A percentile compares a stretch with the other conserved stretches of the same genome.
Evolutionary conservation across 2,329 filamentous ascomycete species (phyloP).

Genomic region (Elsinoe arachidis): DNA sequence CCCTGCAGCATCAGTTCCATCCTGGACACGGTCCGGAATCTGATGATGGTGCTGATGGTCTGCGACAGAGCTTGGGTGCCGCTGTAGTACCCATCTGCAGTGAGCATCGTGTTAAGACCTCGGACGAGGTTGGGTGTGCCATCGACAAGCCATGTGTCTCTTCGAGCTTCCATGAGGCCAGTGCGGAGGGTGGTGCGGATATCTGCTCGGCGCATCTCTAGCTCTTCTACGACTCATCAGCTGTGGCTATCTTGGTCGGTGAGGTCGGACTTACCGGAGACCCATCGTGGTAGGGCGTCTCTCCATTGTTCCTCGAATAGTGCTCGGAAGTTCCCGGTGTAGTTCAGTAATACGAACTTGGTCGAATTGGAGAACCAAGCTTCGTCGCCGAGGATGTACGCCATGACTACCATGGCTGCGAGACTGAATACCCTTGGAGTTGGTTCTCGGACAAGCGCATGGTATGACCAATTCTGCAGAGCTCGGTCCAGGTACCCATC

Average conservation of each 20-base stretch:
- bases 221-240: background rate
- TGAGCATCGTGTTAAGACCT: background rate
- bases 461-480: background rate
- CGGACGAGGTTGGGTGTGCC: background rate
- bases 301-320: background rate
- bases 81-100: background rate
- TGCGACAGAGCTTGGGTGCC: background rate
- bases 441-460: background rate
- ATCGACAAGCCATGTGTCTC: background rate
- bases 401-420: background rate
- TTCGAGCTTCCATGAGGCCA: background rate
- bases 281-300: background rate
- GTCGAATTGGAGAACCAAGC: background rate
- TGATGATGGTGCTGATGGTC: background rate
- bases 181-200: background rate
- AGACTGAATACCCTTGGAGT: background rate
- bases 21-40: background rate
- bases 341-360: background rate
- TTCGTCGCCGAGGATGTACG: background rate
- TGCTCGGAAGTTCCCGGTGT: background rate
- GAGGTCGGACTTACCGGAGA: background rate
- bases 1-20: slow-evolving; percentile 1
- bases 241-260: background rate
- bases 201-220: background rate
- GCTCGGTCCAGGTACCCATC: background rate